Percentiles rank a stretch among this genome's conserved stretches.
Conservation (phyloP, 2,329 filamentous ascomycete species). For the Fusarium napiforme region DNA sequence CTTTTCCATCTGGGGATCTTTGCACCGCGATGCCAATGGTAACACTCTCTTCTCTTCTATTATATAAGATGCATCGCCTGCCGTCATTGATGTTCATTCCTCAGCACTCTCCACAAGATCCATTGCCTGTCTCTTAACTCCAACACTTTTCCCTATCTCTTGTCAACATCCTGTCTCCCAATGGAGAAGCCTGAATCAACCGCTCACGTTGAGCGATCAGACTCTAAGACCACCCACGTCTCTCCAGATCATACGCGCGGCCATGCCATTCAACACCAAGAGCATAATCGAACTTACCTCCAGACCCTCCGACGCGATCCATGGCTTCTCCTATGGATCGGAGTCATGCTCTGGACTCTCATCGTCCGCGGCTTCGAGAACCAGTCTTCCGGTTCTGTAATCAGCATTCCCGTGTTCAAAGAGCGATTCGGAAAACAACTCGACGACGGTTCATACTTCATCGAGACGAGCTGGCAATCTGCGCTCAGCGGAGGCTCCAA, state of each 20-base stretch:
- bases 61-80: conserved; percentile 1
- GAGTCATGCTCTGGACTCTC: conserved; percentile 47
- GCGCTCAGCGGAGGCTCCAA: conserved; percentile 42
- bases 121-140: not conserved
- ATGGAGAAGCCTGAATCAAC: conserved; percentile 23
- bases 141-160: not conserved
- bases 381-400: conserved; percentile 38
- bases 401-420: conserved; percentile 36
- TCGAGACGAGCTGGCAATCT: conserved; percentile 46
- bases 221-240: not conserved
- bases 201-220: conserved; percentile 16
- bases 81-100: accelerated
- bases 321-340: conserved; percentile 46
- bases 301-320: conserved; percentile 45
- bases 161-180: not conserved
- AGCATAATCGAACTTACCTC: conserved; percentile 41
- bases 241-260: conserved; percentile 19
- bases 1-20: not conserved
- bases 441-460: conserved; percentile 32
- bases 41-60: not conserved
- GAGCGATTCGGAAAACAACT: conserved; percentile 31
- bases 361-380: conserved; percentile 46
- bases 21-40: not conserved
- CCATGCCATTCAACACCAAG: conserved; percentile 46
- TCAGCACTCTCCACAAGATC: not conserved